phyloP scores from a whole-genome alignment of 768 basidiomycete genomes.

The Mycena metata region DNA sequence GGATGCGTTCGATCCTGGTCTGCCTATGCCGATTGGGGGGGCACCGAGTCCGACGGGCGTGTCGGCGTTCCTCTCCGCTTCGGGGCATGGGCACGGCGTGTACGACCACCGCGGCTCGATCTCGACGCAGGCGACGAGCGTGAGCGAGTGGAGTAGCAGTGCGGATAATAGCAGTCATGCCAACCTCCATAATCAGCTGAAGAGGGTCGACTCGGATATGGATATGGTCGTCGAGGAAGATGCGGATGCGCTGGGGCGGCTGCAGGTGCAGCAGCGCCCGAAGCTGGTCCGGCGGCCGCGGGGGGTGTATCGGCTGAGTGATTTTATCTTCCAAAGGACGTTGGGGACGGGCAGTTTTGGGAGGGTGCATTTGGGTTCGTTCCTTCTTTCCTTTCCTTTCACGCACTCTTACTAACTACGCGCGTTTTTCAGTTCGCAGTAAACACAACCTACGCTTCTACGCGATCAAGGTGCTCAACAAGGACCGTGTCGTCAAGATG shows the following conservation, averaged over 20 bases:
- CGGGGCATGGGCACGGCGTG: conserved; percentile 45
- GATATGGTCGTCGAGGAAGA: conserved; percentile 49
- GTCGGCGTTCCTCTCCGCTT: conserved; percentile 19
- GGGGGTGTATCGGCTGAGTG: conserved; percentile 72
- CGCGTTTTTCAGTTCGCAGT: conserved; percentile 75
- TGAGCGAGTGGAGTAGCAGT: conserved; percentile 59
- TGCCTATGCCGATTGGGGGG: too few relatives aligned
- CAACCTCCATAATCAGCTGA: too few relatives aligned
- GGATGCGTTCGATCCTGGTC: neutral
- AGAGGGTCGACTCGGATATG: conserved; percentile 38
- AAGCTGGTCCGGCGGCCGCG: conserved; percentile 43
- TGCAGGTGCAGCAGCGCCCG: conserved; percentile 2
- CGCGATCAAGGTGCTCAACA: conserved; percentile 94
- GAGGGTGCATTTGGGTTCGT: conserved; percentile 84
- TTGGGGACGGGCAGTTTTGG: conserved; percentile 98
- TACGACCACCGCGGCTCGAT: conserved; percentile 76
- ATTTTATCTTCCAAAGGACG: conserved; percentile 87
- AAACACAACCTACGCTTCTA: conserved; percentile 97
- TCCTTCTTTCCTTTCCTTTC: conserved; percentile 24
- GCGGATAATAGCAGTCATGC: too few relatives aligned
- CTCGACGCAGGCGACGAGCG: conserved; percentile 76
- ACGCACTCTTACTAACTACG: too few relatives aligned
- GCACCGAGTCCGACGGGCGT: too few relatives aligned
- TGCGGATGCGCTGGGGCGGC: neutral
- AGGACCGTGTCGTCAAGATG: conserved; percentile 91